A percentile compares a stretch with the other conserved stretches of the same genome.
phyloP scores from a whole-genome alignment of 1,284 basidiomycete species.

The Leccinum griseonigrum region DNA sequence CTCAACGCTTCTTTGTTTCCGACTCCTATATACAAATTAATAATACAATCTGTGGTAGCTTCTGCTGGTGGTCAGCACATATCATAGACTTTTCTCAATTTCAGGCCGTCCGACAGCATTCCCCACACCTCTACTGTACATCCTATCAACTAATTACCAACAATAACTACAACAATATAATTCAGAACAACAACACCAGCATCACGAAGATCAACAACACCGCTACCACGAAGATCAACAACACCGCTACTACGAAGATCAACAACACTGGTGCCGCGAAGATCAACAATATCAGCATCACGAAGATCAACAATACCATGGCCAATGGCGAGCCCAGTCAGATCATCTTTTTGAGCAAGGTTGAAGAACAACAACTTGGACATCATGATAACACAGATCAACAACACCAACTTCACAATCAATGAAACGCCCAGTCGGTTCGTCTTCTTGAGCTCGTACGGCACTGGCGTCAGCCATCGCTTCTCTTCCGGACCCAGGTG shows the following conservation, averaged over 20 bases:
- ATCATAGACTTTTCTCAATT: too few relatives aligned
- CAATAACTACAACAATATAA: not conserved
- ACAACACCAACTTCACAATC: conserved; percentile 36
- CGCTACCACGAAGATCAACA: not conserved
- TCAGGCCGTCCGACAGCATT: too few relatives aligned
- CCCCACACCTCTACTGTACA: too few relatives aligned
- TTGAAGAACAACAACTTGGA: not conserved
- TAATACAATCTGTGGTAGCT: too few relatives aligned
- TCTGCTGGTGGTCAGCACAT: too few relatives aligned
- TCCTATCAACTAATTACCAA: not conserved
- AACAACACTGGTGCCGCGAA: not conserved
- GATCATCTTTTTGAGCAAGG: not conserved
- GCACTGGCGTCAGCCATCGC: conserved; percentile 6
- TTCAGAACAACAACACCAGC: not conserved
- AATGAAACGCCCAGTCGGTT: not conserved
- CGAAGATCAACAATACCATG: not conserved
- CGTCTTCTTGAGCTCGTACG: conserved; percentile 13
- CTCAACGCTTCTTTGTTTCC: too few relatives aligned
- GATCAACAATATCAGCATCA: not conserved
- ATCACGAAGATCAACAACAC: not conserved
- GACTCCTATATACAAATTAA: too few relatives aligned
- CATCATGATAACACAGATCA: conserved; percentile 37
- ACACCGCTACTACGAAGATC: not conserved
- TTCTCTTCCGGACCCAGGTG: conserved; percentile 13
- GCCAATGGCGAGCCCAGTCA: not conserved